These are phyloP conservation scores for Porphyrellus sp. DNA, from an alignment of 1,284 basidiomycete species.

Conservation along the genomic window DNA sequence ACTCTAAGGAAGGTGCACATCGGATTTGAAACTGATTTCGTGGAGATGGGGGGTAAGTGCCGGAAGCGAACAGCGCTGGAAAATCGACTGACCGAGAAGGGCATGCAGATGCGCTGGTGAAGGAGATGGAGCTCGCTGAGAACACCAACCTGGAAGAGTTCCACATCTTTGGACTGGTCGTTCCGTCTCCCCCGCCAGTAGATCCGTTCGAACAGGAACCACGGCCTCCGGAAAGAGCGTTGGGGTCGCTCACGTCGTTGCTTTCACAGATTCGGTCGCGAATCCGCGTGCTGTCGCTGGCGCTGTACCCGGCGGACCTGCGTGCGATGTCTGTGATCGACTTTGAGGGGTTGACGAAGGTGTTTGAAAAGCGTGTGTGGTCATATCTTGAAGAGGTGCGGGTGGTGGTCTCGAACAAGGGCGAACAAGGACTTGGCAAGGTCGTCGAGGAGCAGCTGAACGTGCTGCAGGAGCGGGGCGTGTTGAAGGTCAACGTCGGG, in stretches of 20 bases:
- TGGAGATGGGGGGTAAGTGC: slow-evolving; percentile 32
- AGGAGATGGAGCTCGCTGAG: slow-evolving; percentile 25
- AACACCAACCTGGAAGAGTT: slow-evolving; percentile 30
- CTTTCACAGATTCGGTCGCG: slow-evolving; percentile 28
- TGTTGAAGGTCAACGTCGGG: slow-evolving; percentile 30
- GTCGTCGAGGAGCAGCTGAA: slow-evolving; percentile 27
- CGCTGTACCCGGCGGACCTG: slow-evolving; percentile 33
- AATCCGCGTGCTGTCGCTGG: slow-evolving; percentile 32
- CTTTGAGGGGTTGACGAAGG: slow-evolving; percentile 29
- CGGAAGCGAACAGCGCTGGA: not conserved
- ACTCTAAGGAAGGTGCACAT: slow-evolving; percentile 29
- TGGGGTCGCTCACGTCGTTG: slow-evolving; percentile 27
- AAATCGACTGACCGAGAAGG: slow-evolving; percentile 7
- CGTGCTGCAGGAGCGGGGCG: slow-evolving; percentile 26
- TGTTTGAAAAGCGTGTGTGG: slow-evolving; percentile 29
- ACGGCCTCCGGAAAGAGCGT: slow-evolving; percentile 8
- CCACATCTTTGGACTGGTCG: slow-evolving; percentile 34
- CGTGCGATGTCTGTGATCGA: slow-evolving; percentile 30
- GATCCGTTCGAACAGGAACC: slow-evolving; percentile 23
- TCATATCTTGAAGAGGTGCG: slow-evolving; percentile 28
- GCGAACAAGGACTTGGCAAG: slow-evolving; percentile 25
- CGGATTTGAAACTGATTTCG: slow-evolving; percentile 33
- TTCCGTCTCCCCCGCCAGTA: slow-evolving; percentile 31
- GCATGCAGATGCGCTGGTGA: slow-evolving; percentile 26
- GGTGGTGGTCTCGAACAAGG: slow-evolving; percentile 33